phyloP scores from a whole-genome alignment of 169 alveolate genomes.

The Amoebophrya sp. region DNA sequence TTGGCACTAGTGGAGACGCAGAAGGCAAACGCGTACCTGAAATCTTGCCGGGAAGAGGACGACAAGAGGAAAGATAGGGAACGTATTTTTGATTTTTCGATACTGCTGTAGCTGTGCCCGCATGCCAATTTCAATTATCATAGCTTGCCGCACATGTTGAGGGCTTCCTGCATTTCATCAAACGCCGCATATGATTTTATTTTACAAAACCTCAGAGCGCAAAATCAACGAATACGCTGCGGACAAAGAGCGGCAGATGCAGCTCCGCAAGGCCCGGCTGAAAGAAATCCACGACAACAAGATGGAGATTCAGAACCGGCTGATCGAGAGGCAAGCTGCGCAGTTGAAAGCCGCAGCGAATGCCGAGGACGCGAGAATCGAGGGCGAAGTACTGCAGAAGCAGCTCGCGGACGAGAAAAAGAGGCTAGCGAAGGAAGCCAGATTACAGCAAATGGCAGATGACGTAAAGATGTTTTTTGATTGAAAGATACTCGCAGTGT shows the following conservation, averaged over 20 bases:
- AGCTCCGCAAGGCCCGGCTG: conserved; percentile 15
- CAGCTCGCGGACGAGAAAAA: conserved; percentile 29
- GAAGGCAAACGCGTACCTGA: conserved; percentile 36
- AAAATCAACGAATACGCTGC: conserved; percentile 32
- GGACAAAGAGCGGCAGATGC: conserved; percentile 25
- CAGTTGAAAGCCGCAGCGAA: background rate
- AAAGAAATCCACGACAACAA: background rate
- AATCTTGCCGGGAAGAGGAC: conserved; percentile 7
- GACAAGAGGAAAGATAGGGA: background rate
- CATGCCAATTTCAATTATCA: too few species aligned
- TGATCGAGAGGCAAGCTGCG: conserved; percentile 36
- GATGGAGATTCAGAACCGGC: background rate
- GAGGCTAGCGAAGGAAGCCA: conserved; percentile 26
- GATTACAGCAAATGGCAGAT: conserved; percentile 16
- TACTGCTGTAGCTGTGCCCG: too few species aligned
- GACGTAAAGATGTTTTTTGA: too few species aligned
- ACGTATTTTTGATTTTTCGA: background rate
- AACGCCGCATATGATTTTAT: background rate
- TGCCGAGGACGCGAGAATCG: conserved; percentile 26
- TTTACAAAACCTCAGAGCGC: background rate
- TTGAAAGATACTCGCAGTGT: too few species aligned
- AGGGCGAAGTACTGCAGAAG: conserved; percentile 34
- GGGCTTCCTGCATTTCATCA: background rate
- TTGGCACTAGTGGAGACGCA: conserved; percentile 32
- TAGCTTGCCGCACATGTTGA: background rate